Conservation (phyloP, 306 rosid genomes). For the Psophocarpus tetragonolobus region DNA sequence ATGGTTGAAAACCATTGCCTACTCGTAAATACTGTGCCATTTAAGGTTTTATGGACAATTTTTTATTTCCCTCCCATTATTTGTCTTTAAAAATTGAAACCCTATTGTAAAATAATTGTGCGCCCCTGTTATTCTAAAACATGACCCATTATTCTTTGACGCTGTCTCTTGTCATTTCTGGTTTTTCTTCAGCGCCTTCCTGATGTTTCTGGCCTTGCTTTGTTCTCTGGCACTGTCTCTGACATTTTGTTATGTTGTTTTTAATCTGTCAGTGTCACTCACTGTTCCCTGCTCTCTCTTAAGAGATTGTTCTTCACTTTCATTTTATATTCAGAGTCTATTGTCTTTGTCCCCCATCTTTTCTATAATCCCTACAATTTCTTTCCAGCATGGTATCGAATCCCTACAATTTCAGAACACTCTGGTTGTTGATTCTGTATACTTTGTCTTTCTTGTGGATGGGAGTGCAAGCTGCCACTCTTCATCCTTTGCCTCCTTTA, state of each 20-base stretch:
- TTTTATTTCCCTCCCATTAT: background rate
- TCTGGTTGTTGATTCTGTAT: background rate
- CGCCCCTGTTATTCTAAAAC: background rate
- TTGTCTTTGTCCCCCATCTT: background rate
- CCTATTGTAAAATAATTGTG: background rate
- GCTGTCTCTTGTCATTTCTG: background rate
- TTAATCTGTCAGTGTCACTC: background rate
- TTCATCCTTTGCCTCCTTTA: background rate
- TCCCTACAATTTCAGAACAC: background rate
- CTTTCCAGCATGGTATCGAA: background rate
- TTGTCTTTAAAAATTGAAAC: background rate
- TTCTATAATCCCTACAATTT: background rate
- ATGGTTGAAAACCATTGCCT: background rate
- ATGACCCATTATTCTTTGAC: background rate
- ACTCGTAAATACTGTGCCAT: background rate
- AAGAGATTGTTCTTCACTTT: background rate
- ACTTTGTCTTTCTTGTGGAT: background rate
- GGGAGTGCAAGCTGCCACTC: background rate
- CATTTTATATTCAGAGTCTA: background rate
- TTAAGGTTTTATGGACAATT: background rate
- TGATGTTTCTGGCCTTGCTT: background rate
- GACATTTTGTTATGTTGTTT: background rate
- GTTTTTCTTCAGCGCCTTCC: background rate
- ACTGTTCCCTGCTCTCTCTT: background rate
- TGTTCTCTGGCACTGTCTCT: background rate